phyloP scores from a whole-genome alignment of 495 filamentous ascomycete genomes.

The Podospora appendiculata region DNA sequence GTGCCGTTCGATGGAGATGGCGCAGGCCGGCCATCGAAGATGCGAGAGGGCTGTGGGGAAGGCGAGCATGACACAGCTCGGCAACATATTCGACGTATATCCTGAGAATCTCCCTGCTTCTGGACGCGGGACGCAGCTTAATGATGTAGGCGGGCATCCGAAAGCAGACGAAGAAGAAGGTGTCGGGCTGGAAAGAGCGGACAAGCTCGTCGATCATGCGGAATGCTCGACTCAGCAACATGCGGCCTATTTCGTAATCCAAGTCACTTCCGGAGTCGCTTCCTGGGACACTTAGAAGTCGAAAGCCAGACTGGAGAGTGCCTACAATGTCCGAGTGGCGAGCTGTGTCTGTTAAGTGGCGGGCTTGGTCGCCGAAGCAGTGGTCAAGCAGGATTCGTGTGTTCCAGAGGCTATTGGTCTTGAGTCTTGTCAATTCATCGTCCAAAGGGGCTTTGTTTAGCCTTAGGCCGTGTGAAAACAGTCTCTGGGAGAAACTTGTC shows the following conservation, averaged over 20 bases:
- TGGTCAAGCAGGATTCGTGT: neutral
- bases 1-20: neutral
- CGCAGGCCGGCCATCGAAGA: neutral
- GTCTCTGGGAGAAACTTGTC: neutral
- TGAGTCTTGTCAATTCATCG: neutral
- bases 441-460: too few species aligned
- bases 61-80: neutral
- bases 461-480: neutral
- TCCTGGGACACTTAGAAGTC: too few species aligned
- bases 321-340: too few species aligned
- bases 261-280: too few species aligned
- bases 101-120: neutral
- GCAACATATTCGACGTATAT: neutral
- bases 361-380: neutral
- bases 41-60: neutral
- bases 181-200: neutral
- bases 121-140: neutral
- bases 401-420: neutral
- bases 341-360: too few species aligned
- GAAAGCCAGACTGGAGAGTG: too few species aligned
- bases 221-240: neutral
- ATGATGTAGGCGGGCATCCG: neutral
- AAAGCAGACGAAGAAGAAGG: neutral
- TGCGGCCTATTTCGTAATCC: neutral
- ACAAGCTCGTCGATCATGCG: neutral